Evolutionary conservation across 106 monocot genomes (phyloP), one percentile per base, ranked within the genome.

Genomic region (Dioscorea alata): DNA sequence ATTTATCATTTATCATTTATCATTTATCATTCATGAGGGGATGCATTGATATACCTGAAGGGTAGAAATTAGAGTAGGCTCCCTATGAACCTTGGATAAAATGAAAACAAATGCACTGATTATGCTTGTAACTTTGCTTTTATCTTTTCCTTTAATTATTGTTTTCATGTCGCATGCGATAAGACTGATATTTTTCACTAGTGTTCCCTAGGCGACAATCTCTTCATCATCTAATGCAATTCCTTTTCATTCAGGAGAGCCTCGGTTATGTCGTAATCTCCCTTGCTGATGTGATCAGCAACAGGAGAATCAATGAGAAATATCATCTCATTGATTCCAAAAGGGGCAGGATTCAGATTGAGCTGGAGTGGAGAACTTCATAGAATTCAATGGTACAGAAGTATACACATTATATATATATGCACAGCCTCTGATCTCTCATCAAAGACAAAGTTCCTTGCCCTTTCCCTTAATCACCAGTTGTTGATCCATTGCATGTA

Each of bases 241-340:
- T 59, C 33, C 62, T 73, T 49, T 22, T 62, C 21, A 35, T 57
- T 52, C 77, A 89, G 89, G 89, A 89, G 82, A 22, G 31, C 12
- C 60, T 89, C 4, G 89, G 89, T 31, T 82, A 79, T 66, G 74
- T 89, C 8, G 77, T 72, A 61, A 72, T 89, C 68, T 75, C 31
- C 67, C 80, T 89, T 33, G 82, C 65, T 24, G 82, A 85, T 67
- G 85, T 89, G 9, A 64, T 89, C 32, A 82, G 22, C 63, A 85
- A 89, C 74, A 82, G 77, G 77, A 58, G 89, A 48, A 82, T 85
- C 34, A 89, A 89, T 48, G 89, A 85, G 20, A 76, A 65, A 49
- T 82, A 85, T 72, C 76, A 82, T 65, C 85, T 89, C 23, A 84
- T 84, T 35, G 88, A 89, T 64, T 89, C 88, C 3, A 79, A 77